Base-by-base conservation (phyloP, 2,329 filamentous ascomycete species). In the Pseudogymnoascus destructans region DNA sequence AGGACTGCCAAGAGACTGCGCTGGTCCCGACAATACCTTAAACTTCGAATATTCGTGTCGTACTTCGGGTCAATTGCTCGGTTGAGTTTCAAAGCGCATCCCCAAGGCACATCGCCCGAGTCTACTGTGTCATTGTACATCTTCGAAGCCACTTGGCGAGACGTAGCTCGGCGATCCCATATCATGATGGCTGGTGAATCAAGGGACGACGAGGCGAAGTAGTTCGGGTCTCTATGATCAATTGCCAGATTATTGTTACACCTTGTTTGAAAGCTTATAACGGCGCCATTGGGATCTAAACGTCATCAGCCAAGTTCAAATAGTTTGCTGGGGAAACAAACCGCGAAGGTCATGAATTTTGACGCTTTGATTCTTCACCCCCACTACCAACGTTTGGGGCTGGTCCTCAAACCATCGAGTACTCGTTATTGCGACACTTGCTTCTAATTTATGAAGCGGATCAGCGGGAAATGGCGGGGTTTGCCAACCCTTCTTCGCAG, bases 371-470 rank as follows among this genome's bases (percentile, higher is more conserved):
- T 85, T 81, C 63, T 87, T 87, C 55, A 91, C 85, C 0, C 86
- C 87, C 25, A 85, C 84, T 25, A 91, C 81, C 9, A 93, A 73
- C 19, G 85, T 86, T 62, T 89, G 81, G 7, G 88, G 87, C 62
- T 84, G 85, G 63, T 86, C 81, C 60, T 87, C 80, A 60, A 92
- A 91, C 74, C 92, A 95, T 66, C 87, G 84, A 64, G 91, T 82
- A 66, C 87, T 91, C 1, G 86, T 88, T 21, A 93, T 84, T n/a
- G 86, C 84, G 40, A 89, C 85, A 57, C 80, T 82, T 3, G 79
- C 77, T 66, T 86, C 82, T 3, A 84, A 71, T 17, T 80, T 74
- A 68, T 82, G 71, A 67, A 79, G 70, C 61, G 86, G 73, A 70
- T 82, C 77, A 19, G 63, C 59, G 11, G 58, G 61, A 55, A 64